These are phyloP conservation scores for Suillus alpinus DNA, from an alignment of 768 basidiomycete species.

Conservation along the genomic window DNA sequence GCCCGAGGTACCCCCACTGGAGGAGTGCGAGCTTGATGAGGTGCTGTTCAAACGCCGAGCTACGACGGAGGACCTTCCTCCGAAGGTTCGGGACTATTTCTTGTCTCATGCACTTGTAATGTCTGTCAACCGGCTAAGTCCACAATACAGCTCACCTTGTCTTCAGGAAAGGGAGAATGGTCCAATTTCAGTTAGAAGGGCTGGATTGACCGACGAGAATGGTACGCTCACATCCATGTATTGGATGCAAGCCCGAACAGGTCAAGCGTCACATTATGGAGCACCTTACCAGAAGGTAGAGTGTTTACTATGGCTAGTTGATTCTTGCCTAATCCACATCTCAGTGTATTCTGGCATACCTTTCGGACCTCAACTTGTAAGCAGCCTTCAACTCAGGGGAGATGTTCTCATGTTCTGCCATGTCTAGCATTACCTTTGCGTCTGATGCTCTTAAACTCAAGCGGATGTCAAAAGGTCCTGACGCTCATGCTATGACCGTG, in stretches of 20 bases:
- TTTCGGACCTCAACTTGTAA: conserved; percentile 79
- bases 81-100: conserved; percentile 31
- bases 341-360: conserved; percentile 76
- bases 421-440: conserved; percentile 53
- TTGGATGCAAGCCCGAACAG: conserved; percentile 76
- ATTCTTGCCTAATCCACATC: conserved; percentile 3
- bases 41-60: conserved; percentile 29
- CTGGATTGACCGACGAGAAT: conserved; percentile 40
- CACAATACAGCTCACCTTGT: neutral
- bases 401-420: conserved; percentile 9
- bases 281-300: conserved; percentile 73
- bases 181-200: conserved; percentile 65
- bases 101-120: conserved; percentile 27
- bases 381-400: conserved; percentile 17
- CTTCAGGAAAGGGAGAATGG: conserved; percentile 62
- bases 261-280: conserved; percentile 55
- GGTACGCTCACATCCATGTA: conserved; percentile 58
- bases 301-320: neutral
- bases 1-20: conserved; percentile 57
- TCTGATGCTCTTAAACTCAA: conserved; percentile 53
- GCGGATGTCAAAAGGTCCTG: conserved; percentile 46
- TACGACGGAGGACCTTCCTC: conserved; percentile 30
- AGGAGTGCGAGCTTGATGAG: conserved; percentile 63
- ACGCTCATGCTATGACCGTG: conserved; percentile 60
- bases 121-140: neutral